A percentile compares a stretch with the other conserved stretches of the same genome.
phyloP scores from a whole-genome alignment of 768 basidiomycete genomes.

The Russula emetica region DNA sequence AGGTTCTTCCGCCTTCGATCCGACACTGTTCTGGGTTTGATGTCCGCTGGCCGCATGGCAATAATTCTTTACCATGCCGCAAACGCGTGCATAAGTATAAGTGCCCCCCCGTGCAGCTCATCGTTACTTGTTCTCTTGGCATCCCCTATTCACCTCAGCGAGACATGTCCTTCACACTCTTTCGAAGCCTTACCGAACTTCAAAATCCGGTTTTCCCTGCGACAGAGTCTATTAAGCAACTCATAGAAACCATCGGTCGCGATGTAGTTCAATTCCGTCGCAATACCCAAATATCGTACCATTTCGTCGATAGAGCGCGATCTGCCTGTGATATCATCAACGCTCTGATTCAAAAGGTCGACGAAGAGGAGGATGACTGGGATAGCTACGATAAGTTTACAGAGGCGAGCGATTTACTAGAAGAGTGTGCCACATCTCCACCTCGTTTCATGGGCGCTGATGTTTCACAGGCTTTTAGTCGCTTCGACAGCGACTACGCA shows the following conservation, averaged over 20 bases:
- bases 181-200: slow-evolving; percentile 18
- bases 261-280: slow-evolving; percentile 26
- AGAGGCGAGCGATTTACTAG: slow-evolving; percentile 19
- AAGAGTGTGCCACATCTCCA: slow-evolving; percentile 9
- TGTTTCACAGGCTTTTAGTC: slow-evolving; percentile 10
- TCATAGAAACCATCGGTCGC: slow-evolving; percentile 20
- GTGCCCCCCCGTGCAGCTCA: slow-evolving; percentile 4
- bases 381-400: slow-evolving; percentile 25
- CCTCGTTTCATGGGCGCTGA: slow-evolving; percentile 1
- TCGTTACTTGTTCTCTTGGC: background rate
- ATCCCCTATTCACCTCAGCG: slow-evolving; percentile 4
- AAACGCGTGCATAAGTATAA: slow-evolving; percentile 15
- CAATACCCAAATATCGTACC: slow-evolving; percentile 25
- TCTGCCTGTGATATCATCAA: slow-evolving; percentile 20
- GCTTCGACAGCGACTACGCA: slow-evolving; percentile 9
- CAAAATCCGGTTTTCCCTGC: slow-evolving; percentile 22
- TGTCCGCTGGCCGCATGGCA: slow-evolving; percentile 21
- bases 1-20: background rate
- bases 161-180: slow-evolving; percentile 24
- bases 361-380: slow-evolving; percentile 24
- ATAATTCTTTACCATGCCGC: slow-evolving; percentile 11
- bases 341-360: slow-evolving; percentile 18
- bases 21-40: slow-evolving; percentile 5
- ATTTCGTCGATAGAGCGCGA: slow-evolving; percentile 21
- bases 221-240: slow-evolving; percentile 22